phyloP scores from a whole-genome alignment of 2,329 filamentous ascomycete genomes.

The Fusarium sororula region DNA sequence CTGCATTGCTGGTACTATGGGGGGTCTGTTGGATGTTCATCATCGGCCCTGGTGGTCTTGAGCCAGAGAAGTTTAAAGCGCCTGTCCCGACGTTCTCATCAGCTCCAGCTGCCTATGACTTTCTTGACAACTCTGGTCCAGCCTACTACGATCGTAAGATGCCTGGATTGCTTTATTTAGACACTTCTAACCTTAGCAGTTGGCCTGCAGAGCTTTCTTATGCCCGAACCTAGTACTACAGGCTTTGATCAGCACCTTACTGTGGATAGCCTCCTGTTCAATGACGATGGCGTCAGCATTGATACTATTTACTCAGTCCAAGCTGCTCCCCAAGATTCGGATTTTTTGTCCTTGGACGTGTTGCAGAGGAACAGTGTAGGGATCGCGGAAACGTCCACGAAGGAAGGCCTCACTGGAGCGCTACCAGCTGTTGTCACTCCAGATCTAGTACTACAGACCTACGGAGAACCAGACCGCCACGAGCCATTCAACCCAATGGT shows the following conservation, averaged over 20 bases:
- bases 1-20: background rate
- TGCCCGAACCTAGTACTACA: background rate
- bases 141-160: background rate
- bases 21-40: background rate
- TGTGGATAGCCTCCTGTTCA: background rate
- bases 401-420: background rate
- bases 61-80: background rate
- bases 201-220: background rate
- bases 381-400: background rate
- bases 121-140: accelerated
- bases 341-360: background rate
- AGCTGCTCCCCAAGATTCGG: background rate
- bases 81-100: background rate
- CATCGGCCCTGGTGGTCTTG: background rate
- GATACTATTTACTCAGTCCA: background rate
- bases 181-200: background rate
- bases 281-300: accelerated
- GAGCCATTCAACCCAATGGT: too few relatives aligned
- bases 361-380: too few relatives aligned
- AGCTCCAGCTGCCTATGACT: background rate
- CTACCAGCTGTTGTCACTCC: background rate
- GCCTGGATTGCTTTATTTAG: accelerated
- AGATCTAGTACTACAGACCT: background rate
- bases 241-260: too few relatives aligned
- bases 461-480: background rate